These are phyloP conservation scores for Neofusicoccum ribis DNA, from an alignment of 2,329 filamentous ascomycete genomes.

Conservation along the genomic window DNA sequence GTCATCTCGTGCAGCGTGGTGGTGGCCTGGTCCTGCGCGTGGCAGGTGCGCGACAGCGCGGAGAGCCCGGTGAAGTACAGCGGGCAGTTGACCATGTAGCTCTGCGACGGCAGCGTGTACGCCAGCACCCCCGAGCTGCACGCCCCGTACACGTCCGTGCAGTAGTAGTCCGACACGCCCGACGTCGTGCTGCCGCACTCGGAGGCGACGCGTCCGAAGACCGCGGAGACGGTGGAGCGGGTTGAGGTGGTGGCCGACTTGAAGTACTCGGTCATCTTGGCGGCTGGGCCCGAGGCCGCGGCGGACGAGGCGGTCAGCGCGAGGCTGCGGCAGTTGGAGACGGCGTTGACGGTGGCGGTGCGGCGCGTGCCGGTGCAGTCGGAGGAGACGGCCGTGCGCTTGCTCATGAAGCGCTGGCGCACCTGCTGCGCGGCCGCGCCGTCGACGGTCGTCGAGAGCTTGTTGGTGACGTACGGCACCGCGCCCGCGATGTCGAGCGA, in stretches of 20 bases:
- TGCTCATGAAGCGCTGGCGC: slow-evolving; percentile 42
- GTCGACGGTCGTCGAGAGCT: slow-evolving; percentile 58
- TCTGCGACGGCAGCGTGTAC: slow-evolving; percentile 58
- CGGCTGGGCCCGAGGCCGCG: slow-evolving; percentile 50
- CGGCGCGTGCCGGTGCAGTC: slow-evolving; percentile 53
- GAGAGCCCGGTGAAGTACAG: slow-evolving; percentile 60
- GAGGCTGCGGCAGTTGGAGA: slow-evolving; percentile 56
- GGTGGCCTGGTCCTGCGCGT: slow-evolving; percentile 65
- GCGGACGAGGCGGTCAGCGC: slow-evolving; percentile 55
- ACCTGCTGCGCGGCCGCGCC: slow-evolving; percentile 55
- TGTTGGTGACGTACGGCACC: slow-evolving; percentile 61
- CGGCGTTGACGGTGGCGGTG: slow-evolving; percentile 50
- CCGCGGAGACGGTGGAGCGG: slow-evolving; percentile 49
- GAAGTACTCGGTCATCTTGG: slow-evolving; percentile 61
- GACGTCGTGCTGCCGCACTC: slow-evolving; percentile 56
- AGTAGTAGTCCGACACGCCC: slow-evolving; percentile 58
- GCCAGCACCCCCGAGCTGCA: slow-evolving; percentile 58
- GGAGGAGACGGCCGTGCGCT: slow-evolving; percentile 52
- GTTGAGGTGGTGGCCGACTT: slow-evolving; percentile 54
- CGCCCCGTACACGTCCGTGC: slow-evolving; percentile 54
- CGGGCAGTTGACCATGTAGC: slow-evolving; percentile 63
- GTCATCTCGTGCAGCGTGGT: slow-evolving; percentile 67
- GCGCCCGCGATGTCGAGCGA: slow-evolving; percentile 56
- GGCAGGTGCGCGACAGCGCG: slow-evolving; percentile 53
- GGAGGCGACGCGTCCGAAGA: slow-evolving; percentile 53